Evolutionary conservation across 176 grass and related monocot species (phyloP).

Genomic region (Tillandsia leiboldiana): DNA sequence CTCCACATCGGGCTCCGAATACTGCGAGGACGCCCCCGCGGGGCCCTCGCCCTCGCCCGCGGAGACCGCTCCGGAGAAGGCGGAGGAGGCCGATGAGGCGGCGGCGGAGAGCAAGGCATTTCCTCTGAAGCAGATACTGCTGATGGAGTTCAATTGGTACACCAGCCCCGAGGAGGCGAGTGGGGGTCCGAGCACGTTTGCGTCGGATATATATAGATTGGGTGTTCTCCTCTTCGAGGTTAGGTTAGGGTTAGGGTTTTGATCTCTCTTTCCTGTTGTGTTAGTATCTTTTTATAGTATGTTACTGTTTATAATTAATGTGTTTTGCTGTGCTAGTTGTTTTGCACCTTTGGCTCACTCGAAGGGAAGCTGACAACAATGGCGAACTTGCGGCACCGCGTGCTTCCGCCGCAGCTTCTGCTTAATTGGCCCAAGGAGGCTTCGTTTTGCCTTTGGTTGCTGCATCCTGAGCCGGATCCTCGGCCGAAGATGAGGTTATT

Average conservation of each 20-base stretch:
- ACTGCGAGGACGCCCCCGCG: slow-evolving; percentile 32
- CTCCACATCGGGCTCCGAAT: slow-evolving; percentile 53
- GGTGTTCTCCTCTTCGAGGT: slow-evolving; percentile 97
- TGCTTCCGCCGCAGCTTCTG: slow-evolving; percentile 66
- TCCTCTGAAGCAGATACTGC: slow-evolving; percentile 69
- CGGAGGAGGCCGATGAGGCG: slow-evolving; percentile 5
- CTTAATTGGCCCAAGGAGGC: slow-evolving; percentile 94
- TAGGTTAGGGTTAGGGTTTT: slow-evolving; percentile 12
- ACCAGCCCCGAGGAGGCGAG: slow-evolving; percentile 74
- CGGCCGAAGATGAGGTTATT: slow-evolving; percentile 79
- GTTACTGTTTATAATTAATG: background rate
- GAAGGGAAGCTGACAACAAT: slow-evolving; percentile 83
- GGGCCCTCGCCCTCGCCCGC: slow-evolving; percentile 8
- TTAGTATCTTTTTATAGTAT: background rate
- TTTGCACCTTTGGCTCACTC: slow-evolving; percentile 63
- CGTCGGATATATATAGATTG: slow-evolving; percentile 89
- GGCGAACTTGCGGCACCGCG: slow-evolving; percentile 69
- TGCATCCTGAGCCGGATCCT: slow-evolving; percentile 69
- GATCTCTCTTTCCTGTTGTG: slow-evolving; percentile 1
- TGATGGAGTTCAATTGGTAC: slow-evolving; percentile 85
- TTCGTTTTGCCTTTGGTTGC: slow-evolving; percentile 86
- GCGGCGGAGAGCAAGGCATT: slow-evolving; percentile 38
- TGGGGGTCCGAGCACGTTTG: slow-evolving; percentile 38
- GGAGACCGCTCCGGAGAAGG: slow-evolving; percentile 2
- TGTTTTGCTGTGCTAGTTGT: slow-evolving; percentile 38